Base-by-base conservation (phyloP, 2,329 filamentous ascomycete genomes). In the Tolypocladium paradoxum region DNA sequence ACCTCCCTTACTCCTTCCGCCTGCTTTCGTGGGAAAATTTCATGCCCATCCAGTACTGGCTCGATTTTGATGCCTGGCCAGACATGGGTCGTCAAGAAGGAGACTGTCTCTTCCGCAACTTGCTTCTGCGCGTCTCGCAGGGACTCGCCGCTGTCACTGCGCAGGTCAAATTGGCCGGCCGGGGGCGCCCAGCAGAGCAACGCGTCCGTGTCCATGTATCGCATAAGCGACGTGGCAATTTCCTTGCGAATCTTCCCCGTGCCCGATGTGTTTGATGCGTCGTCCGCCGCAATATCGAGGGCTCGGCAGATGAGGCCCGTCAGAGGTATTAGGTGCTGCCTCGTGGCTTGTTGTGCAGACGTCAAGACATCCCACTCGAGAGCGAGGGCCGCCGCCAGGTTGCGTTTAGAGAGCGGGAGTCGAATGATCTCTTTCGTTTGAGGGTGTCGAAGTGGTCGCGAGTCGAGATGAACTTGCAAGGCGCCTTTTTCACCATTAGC, bases 291-390 rank as follows among this genome's bases (percentile, higher is more conserved):
- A 53, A 97, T 88, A 65, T 97, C 92, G 33, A 92, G 70, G 0
- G 90, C 92, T 47, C 93, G 85, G 57, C 90, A 89, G 24, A 85
- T 76, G 18, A 96, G 80, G 48, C 89, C 90, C 3, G 91, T 97
- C 57, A 99, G 75, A 16, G 93, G 93, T 59, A 96, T 92, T 48
- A 95, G 82, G 71, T 97, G 90, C 55, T 88, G 82, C 67, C 86
- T 88, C 38, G 91, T 79, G 0, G 90, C 89, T 70, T 97, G 89
- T 65, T 91, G 85, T 3, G 87, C 83, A 16, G 87, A 88, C 27
- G 84, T 79, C 56, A 99, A 79, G 49, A 86, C 76, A 67, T 96
- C 91, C 93, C 93, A 99, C 74, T 99, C 93, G 46, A 95, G 73
- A 3, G 92, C 93, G 57, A 99, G 84, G 53, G 89, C 88, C 46